Evolutionary conservation across 2,329 filamentous ascomycete genomes (phyloP), one percentile per base, ranked within the genome.

Genomic region (Pyrenophora seminiperda): DNA sequence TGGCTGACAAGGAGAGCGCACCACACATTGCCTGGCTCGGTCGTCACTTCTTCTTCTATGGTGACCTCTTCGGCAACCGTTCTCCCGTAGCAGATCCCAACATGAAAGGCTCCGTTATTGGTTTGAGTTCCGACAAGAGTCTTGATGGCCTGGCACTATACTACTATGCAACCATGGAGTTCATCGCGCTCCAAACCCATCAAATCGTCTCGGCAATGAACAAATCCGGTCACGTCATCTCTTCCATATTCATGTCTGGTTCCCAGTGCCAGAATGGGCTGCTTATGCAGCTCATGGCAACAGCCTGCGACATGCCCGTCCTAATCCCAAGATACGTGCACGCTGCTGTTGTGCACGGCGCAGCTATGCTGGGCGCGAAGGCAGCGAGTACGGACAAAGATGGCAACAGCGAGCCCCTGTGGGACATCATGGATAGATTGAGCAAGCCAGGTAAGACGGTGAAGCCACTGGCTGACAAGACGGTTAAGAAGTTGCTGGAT

Each of bases 201-300:
- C 94, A 99, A 74, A 99, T 99, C 65, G 83, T 99, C 58, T 88
- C 95, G 66, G 83, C 88, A 29, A 97, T 99, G 92, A 99, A 97
- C 79, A 79, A 83, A 38, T 81, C 91, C 1, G 94, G 94, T 7
- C 94, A 99, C 76, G 79, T 83, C 61, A 92, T 99, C 73, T 86
- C 82, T 41, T 93, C 88, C 57, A 96, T 99, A 75, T 99, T 97
- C 83, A 97, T 99, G 94, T 96, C 91, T 4, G 94, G 94, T 54
- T 95, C 90, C 9, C 94, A 97, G 74, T 99, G 94, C 79, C 92
- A 97, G 76, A 99, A 99, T 74, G 85, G 88, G 27, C 85, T 97
- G 53, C 81, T 99, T 47, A 96, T 99, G 87, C 83, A 86, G 50
- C 84, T 99, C 13, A 88, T 99, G 63, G 91, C 94, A 11, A 94